Evolutionary conservation across 768 basidiomycete genomes (phyloP).

Genomic region (Leccinum disarticulatum): DNA sequence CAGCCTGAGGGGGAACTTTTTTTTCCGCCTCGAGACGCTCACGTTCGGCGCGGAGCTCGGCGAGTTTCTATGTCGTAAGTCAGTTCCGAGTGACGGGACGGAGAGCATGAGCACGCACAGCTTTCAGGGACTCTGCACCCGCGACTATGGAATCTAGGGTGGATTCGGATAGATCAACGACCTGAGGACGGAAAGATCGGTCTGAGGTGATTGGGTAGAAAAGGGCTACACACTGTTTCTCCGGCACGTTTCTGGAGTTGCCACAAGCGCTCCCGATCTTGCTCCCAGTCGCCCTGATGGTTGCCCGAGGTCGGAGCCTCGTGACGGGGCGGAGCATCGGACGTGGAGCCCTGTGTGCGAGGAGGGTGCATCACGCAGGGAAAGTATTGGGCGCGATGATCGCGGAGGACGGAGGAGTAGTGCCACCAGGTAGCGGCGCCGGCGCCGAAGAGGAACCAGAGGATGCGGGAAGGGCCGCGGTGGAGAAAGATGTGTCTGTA

Average conservation of each 20-base stretch:
- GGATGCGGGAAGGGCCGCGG: slow-evolving; percentile 52
- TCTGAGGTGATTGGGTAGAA: background rate
- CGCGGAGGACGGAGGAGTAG: slow-evolving; percentile 44
- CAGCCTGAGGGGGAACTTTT: slow-evolving; percentile 28
- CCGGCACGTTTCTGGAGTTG: slow-evolving; percentile 49
- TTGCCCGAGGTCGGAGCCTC: slow-evolving; percentile 6
- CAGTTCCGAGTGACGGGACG: background rate
- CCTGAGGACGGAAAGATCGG: slow-evolving; percentile 30
- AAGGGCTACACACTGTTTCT: slow-evolving; percentile 42
- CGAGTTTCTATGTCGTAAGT: slow-evolving; percentile 32
- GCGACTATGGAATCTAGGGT: slow-evolving; percentile 61
- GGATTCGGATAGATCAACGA: slow-evolving; percentile 64
- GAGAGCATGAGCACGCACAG: slow-evolving; percentile 39
- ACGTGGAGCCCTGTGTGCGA: slow-evolving; percentile 13
- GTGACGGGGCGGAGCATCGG: slow-evolving; percentile 8
- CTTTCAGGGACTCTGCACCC: slow-evolving; percentile 59
- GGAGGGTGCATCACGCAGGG: slow-evolving; percentile 29
- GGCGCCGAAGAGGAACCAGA: slow-evolving; percentile 72
- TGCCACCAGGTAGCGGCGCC: slow-evolving; percentile 37
- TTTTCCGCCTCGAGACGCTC: slow-evolving; percentile 49
- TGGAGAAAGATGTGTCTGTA: slow-evolving; percentile 24
- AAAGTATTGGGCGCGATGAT: slow-evolving; percentile 36
- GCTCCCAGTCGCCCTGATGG: slow-evolving; percentile 40
- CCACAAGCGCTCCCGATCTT: slow-evolving; percentile 47
- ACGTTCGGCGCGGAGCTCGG: slow-evolving; percentile 27